A percentile compares a stretch with the other conserved stretches of the same genome.
These are phyloP conservation scores for Solanum ahanhuiri DNA, from an alignment of 257 asterid species.

Conservation along the genomic window DNA sequence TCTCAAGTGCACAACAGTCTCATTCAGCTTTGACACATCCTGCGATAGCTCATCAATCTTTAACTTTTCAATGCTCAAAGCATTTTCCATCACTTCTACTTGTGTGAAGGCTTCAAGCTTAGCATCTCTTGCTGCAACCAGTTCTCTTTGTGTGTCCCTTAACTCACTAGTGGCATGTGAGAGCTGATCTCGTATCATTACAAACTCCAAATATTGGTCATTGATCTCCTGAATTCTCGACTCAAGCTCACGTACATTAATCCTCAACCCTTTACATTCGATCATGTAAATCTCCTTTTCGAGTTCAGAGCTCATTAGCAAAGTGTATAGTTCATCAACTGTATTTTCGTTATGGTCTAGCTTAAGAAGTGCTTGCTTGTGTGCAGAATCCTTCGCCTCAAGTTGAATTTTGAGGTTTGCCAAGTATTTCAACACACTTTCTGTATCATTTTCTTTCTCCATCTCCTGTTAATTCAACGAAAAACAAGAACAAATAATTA, in stretches of 20 bases:
- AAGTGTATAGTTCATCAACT: conserved; percentile 25
- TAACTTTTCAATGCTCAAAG: conserved; percentile 16
- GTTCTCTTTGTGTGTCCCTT: conserved; percentile 10
- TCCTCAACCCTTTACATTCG: conserved; percentile 19
- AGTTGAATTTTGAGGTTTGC: conserved; percentile 31
- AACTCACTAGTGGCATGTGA: conserved; percentile 7
- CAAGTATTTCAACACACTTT: conserved; percentile 29
- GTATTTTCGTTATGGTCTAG: conserved; percentile 37
- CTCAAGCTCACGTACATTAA: conserved; percentile 28
- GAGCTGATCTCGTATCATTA: conserved; percentile 17
- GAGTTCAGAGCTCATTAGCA: conserved; percentile 32
- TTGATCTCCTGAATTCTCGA: conserved; percentile 9
- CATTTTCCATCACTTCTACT: conserved; percentile 12
- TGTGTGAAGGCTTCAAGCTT: conserved; percentile 12
- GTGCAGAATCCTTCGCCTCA: conserved; percentile 46
- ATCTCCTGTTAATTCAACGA: conserved; percentile 8
- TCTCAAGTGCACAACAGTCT: conserved; percentile 3
- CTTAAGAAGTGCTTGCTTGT: conserved; percentile 37
- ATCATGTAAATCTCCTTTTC: conserved; percentile 30
- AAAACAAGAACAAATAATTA: neutral
- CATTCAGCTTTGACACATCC: conserved; percentile 19
- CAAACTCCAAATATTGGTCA: conserved; percentile 9
- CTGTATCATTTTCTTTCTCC: conserved; percentile 20
- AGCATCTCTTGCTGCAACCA: conserved; percentile 15
- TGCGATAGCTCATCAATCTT: conserved; percentile 20